Base-by-base conservation (phyloP, 768 basidiomycete genomes). In the Panaeolus papilionaceus region DNA sequence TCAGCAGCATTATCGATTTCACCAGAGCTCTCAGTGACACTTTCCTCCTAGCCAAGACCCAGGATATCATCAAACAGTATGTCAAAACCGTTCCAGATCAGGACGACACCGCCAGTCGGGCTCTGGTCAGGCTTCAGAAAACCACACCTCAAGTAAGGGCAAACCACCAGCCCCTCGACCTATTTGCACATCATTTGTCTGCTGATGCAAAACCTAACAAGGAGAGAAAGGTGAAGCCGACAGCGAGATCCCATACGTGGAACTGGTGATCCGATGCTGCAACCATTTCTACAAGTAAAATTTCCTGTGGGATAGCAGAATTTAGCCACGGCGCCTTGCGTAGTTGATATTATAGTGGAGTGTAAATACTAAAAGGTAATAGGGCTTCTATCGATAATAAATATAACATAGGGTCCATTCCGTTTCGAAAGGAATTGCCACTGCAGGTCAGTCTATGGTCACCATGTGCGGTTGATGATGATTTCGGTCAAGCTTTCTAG, bases 401-500 rank as follows among this genome's bases (percentile, higher is more conserved):
- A 58, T 58, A 58, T 58, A 58, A 49, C n/a, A 58, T 3, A 58
- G 33, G 26, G 54, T 58, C 54, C 54, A 58, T 28, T 49, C 54
- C 54, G 16, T 33, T 28, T 58, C 28, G n/a, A 58, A 58, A 58
- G 54, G 72, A 69, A 37, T 63, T 65, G n/a, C 68, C 70, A 23
- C 47, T 16, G n/a, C 63, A 39, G 64, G 14, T 20, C 33, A n/a
- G 67, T 42, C 16, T 54, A 39, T 42, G 49, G 44, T 73, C 68
- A 89, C 82, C 84, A 86, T 70, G 79, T 86, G 76, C 89, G 84
- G 70, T 86, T 82, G 51, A 91, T 83, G 23, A 94, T 90, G 39
- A 85, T 84, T 67, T 89, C 88, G 38, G 92, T 87, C 71, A 97
- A 80, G 14, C 79, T 85, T 61, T 91, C 88, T 67, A 99, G 79